Percentiles rank a stretch among this genome's conserved stretches.
phyloP scores from a whole-genome alignment of 2,329 filamentous ascomycete genomes.

The Calonectria pteridis region DNA sequence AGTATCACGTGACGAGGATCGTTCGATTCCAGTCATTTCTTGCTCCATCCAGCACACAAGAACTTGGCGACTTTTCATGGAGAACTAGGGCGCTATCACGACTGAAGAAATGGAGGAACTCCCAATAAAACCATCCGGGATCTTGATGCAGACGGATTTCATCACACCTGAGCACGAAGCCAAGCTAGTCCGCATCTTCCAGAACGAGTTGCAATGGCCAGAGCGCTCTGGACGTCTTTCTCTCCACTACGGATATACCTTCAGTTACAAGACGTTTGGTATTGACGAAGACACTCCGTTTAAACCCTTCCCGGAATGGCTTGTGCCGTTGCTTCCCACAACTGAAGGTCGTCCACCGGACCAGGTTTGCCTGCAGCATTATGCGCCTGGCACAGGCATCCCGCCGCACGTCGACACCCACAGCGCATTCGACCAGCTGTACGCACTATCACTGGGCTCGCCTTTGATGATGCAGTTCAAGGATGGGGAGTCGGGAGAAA shows the following conservation, averaged over 20 bases:
- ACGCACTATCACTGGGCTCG: slow-evolving; percentile 57
- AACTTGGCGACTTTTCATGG: neutral
- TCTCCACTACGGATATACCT: slow-evolving; percentile 68
- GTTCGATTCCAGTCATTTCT: slow-evolving; percentile 7
- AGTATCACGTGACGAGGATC: slow-evolving; percentile 14
- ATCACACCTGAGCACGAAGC: slow-evolving; percentile 59
- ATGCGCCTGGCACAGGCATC: slow-evolving; percentile 70
- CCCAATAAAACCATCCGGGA: slow-evolving; percentile 48
- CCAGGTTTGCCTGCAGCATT: slow-evolving; percentile 72
- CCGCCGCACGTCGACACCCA: slow-evolving; percentile 73
- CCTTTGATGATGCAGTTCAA: slow-evolving; percentile 60
- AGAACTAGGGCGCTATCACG: neutral
- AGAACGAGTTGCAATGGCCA: slow-evolving; percentile 59
- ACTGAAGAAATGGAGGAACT: slow-evolving; percentile 42
- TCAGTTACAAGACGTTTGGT: slow-evolving; percentile 70
- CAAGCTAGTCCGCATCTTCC: slow-evolving; percentile 57
- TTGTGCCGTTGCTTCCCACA: slow-evolving; percentile 60
- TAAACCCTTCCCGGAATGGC: slow-evolving; percentile 64
- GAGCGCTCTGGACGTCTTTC: slow-evolving; percentile 60
- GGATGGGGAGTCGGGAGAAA: slow-evolving; percentile 42
- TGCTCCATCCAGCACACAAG: slow-evolving; percentile 2
- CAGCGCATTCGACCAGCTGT: slow-evolving; percentile 58
- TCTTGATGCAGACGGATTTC: slow-evolving; percentile 61
- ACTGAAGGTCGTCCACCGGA: slow-evolving; percentile 61
- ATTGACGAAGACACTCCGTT: slow-evolving; percentile 64